Evolutionary conservation across 805 yeast genomes (phyloP), one percentile per base, ranked within the genome.

Genomic region (Phaffomyces antillensis): DNA sequence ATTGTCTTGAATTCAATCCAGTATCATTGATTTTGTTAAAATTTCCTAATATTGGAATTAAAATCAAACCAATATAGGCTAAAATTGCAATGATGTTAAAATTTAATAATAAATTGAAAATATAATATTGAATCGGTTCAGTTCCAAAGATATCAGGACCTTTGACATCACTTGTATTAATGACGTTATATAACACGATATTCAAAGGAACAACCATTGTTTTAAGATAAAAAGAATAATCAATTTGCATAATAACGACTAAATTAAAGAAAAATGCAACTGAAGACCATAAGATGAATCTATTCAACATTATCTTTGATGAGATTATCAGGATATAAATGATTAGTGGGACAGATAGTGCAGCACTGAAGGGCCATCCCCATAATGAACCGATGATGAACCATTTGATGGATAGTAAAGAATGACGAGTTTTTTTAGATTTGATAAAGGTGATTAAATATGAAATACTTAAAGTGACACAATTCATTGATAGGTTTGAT

Each of bases 81-180:
- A 79, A 54, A 1, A 72, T 48, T 0, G 67, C 69, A 25, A 80
- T 61, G 28, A 72, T 49, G 66, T 85, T 85, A 71, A 88, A 89
- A 62, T 90, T 91, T 47, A 91, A 66, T 5, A 80, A 47, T 40
- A 91, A 64, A 56, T 90, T 89, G 46, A 73, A 58, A 11, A 79
- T 50, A 57, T 91, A 91, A 61, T 86, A 91, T 32, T 67, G 59
- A 65, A 83, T 70, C 13, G 93, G 87, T 61, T 90, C 97, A 7
- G 76, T 76, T 25, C 97, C 97, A 64, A 89, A 91, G 23, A 91
- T 88, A 48, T 86, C 82, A 2, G 97, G 97, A 0, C 97, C 97
- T 24, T 86, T 71, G 6, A 61, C 53, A 36, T 77, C 85, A 45
- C 71, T 69, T 0, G 95, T 80, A 58, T 71, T 62, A 46, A 83